Percentiles rank a stretch among this genome's conserved stretches.
Evolutionary conservation across 495 filamentous ascomycete genomes (phyloP).

Genomic region (Penicillium maclennaniae): DNA sequence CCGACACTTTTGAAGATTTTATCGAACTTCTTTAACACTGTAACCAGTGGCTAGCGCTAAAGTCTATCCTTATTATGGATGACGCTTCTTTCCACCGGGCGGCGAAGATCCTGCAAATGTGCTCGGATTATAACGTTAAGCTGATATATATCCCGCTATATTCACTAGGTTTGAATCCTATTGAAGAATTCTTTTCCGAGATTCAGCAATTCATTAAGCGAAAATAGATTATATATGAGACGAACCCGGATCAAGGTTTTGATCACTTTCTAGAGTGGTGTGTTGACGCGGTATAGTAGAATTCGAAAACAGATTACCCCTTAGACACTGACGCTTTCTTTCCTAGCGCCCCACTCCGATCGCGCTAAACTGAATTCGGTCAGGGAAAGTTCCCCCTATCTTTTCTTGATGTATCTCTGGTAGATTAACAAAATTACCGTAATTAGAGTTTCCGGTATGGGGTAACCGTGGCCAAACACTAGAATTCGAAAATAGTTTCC

Average conservation of each 20-base stretch:
- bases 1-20: constrained; percentile 37
- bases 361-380: constrained; percentile 1
- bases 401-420: constrained; percentile 1
- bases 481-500: too few relatives aligned
- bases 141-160: constrained; percentile 28
- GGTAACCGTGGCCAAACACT: too few relatives aligned
- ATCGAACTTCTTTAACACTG: constrained; percentile 36
- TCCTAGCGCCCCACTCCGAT: background rate
- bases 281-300: constrained; percentile 14
- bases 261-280: constrained; percentile 24
- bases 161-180: constrained; percentile 25
- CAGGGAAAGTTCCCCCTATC: background rate
- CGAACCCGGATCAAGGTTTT: constrained; percentile 35
- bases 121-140: constrained; percentile 31
- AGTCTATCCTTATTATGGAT: constrained; percentile 29
- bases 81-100: constrained; percentile 28
- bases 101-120: constrained; percentile 30
- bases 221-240: constrained; percentile 15
- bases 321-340: background rate
- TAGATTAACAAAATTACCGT: too few relatives aligned
- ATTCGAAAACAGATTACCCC: constrained; percentile 1
- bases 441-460: too few relatives aligned
- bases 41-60: constrained; percentile 35
- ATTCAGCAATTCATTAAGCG: constrained; percentile 21
- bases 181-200: constrained; percentile 29